Percentiles rank a stretch among this genome's conserved stretches.
These are phyloP conservation scores for Cucumis cinereus DNA, from an alignment of 306 rosid genomes.

Conservation along the genomic window DNA sequence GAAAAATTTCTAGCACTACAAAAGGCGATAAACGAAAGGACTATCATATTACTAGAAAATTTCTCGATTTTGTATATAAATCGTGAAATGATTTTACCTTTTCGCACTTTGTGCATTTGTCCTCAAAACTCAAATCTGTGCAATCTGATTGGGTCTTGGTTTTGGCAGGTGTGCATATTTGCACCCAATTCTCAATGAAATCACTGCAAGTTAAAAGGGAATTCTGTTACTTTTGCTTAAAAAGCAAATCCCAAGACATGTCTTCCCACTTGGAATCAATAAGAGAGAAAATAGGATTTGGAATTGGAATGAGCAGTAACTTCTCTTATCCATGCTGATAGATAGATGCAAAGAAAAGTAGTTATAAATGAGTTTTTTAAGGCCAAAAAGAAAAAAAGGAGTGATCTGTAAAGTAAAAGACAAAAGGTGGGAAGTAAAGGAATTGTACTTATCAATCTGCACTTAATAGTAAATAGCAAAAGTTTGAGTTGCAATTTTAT, in stretches of 20 bases:
- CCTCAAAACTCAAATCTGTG: constrained; percentile 30
- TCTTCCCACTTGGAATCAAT: background rate
- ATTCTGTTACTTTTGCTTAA: background rate
- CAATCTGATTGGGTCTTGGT: constrained; percentile 33
- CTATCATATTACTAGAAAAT: no score
- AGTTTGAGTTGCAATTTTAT: background rate
- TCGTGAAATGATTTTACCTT: constrained; percentile 29
- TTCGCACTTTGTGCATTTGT: constrained; percentile 72
- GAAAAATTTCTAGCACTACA: no score
- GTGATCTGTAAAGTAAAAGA: background rate
- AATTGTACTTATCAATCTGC: background rate
- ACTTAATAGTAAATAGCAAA: background rate
- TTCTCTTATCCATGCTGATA: background rate
- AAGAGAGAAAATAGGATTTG: background rate
- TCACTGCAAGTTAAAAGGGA: constrained; percentile 33
- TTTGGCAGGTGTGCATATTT: constrained; percentile 65
- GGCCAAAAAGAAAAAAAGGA: background rate
- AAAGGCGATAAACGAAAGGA: no score
- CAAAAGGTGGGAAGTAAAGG: background rate
- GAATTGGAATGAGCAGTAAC: background rate
- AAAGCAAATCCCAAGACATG: background rate
- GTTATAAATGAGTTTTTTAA: background rate
- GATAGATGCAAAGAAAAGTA: background rate
- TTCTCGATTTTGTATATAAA: no score
- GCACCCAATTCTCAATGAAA: constrained; percentile 86